A percentile compares a stretch with the other conserved stretches of the same genome.
Evolutionary conservation across 1,284 basidiomycete genomes (phyloP).

Genomic region (Ceratobasidium sp.): DNA sequence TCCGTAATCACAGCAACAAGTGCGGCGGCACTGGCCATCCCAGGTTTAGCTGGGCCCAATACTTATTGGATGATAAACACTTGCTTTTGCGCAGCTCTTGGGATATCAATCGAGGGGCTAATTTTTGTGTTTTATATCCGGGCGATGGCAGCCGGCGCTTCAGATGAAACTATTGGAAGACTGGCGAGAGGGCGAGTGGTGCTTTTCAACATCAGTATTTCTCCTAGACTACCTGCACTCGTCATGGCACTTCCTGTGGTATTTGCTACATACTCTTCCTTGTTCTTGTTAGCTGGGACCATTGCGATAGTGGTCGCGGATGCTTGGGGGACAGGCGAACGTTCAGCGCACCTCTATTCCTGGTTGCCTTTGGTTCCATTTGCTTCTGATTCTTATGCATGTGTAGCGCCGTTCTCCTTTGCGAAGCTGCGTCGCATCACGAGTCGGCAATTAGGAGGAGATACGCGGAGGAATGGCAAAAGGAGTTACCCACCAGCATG

Average conservation of each 20-base stretch:
- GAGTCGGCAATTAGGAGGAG: too few species aligned
- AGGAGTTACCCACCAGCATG: too few species aligned
- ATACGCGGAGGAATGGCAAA: too few species aligned
- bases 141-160: neutral
- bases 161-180: constrained; percentile 5
- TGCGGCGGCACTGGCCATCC: constrained; percentile 9
- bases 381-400: too few species aligned
- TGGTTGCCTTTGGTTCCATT: too few species aligned
- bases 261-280: too few species aligned
- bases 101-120: constrained; percentile 13
- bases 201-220: neutral
- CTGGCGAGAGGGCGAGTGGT: neutral
- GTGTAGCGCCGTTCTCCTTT: too few species aligned
- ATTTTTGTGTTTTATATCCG: constrained; percentile 5
- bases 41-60: constrained; percentile 1
- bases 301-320: too few species aligned
- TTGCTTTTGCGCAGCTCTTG: constrained; percentile 9
- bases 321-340: too few species aligned
- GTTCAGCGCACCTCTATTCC: too few species aligned
- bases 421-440: too few species aligned
- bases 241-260: neutral
- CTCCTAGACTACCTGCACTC: neutral
- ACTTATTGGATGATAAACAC: constrained; percentile 8
- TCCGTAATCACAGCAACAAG: constrained; percentile 20
- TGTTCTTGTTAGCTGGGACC: too few species aligned